These are phyloP conservation scores for Wickerhamomyces ciferrii DNA, from an alignment of 805 yeast genomes.

Conservation along the genomic window DNA sequence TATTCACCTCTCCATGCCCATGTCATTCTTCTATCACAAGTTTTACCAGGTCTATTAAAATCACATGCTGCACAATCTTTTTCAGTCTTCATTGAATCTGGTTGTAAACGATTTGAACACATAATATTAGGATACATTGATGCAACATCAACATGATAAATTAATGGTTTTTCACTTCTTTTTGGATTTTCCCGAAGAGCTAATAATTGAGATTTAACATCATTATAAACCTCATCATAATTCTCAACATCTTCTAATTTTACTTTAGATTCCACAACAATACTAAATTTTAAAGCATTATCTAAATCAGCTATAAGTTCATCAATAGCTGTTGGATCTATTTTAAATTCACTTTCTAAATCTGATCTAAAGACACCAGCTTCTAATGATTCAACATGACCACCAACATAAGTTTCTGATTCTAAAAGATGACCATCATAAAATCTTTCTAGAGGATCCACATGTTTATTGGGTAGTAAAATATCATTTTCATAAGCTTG, in stretches of 20 bases:
- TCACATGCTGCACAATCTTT: slow-evolving; percentile 97
- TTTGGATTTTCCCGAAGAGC: slow-evolving; percentile 57
- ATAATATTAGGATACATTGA: slow-evolving; percentile 99
- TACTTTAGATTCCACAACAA: slow-evolving; percentile 74
- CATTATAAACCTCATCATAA: slow-evolving; percentile 64
- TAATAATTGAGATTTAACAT: slow-evolving; percentile 49
- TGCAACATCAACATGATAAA: slow-evolving; percentile 97
- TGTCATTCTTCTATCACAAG: slow-evolving; percentile 83
- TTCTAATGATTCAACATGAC: slow-evolving; percentile 95
- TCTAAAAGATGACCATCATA: slow-evolving; percentile 92
- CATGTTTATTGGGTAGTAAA: slow-evolving; percentile 86
- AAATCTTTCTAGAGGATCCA: slow-evolving; percentile 91
- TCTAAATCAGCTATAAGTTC: slow-evolving; percentile 71
- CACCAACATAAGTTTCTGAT: slow-evolving; percentile 97
- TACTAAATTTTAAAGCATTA: slow-evolving; percentile 73
- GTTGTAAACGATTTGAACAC: slow-evolving; percentile 96
- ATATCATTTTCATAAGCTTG: slow-evolving; percentile 82
- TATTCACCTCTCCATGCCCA: slow-evolving; percentile 99
- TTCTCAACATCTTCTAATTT: slow-evolving; percentile 75
- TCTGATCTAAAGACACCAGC: slow-evolving; percentile 98
- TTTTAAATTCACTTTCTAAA: slow-evolving; percentile 62
- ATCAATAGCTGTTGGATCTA: slow-evolving; percentile 81
- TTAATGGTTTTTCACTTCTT: slow-evolving; percentile 74
- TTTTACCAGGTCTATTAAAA: slow-evolving; percentile 91
- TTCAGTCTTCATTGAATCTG: slow-evolving; percentile 94